Evolutionary conservation across 2,329 filamentous ascomycete genomes (phyloP).

Genomic region (Colletotrichum plurivorum): DNA sequence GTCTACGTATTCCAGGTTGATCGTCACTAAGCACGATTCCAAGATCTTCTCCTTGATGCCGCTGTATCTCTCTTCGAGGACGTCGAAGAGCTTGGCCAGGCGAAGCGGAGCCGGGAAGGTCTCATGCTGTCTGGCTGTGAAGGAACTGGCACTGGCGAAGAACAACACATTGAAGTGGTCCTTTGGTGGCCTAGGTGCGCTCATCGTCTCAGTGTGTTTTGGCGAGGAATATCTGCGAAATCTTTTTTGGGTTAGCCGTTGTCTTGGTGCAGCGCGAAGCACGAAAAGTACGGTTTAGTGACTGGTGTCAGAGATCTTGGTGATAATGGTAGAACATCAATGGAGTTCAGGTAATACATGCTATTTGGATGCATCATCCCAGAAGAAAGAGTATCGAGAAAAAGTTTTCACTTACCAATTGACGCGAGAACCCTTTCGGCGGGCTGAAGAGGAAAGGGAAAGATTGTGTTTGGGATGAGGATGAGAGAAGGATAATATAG

Average conservation of each 20-base stretch:
- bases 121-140: conserved; percentile 78
- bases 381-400: conserved; percentile 30
- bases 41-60: conserved; percentile 80
- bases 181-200: conserved; percentile 62
- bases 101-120: conserved; percentile 75
- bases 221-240: conserved; percentile 6
- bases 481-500: not conserved
- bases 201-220: conserved; percentile 46
- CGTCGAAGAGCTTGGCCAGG: conserved; percentile 73
- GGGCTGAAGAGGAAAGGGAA: conserved; percentile 4
- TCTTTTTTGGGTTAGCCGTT: conserved; percentile 43
- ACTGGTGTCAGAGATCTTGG: conserved; percentile 78
- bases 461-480: not conserved
- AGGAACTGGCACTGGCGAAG: conserved; percentile 82
- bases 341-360: conserved; percentile 72
- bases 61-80: conserved; percentile 77
- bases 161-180: conserved; percentile 86
- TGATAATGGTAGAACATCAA: conserved; percentile 74
- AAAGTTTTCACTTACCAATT: conserved; percentile 44
- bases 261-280: conserved; percentile 19
- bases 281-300: conserved; percentile 31
- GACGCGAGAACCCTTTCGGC: conserved; percentile 10
- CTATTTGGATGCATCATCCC: conserved; percentile 68
- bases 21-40: conserved; percentile 80
- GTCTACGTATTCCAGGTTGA: conserved; percentile 88